Conservation (phyloP, 768 basidiomycete genomes). For the Tricholomella constricta region DNA sequence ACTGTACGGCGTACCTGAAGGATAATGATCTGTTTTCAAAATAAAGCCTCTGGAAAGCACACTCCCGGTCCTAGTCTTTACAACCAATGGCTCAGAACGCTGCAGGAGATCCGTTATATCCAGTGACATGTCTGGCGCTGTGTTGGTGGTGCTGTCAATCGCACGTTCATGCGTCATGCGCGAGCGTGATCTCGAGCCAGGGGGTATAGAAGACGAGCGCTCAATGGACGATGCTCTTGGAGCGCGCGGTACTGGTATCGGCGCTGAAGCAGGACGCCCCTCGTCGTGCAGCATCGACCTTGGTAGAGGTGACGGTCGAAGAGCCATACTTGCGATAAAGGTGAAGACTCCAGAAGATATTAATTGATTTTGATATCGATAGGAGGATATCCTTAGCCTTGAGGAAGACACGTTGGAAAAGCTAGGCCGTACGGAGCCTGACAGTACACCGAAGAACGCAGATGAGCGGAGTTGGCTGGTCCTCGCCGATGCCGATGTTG, state of each 20-base stretch:
- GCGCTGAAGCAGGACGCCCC: constrained; percentile 16
- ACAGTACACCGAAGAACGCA: background rate
- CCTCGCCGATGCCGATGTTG: too few species aligned
- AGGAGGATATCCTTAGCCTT: background rate
- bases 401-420: constrained; percentile 16
- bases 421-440: background rate
- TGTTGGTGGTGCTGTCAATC: constrained; percentile 15
- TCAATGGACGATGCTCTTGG: constrained; percentile 12
- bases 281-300: constrained; percentile 10
- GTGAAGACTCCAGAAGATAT: background rate
- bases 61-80: constrained; percentile 81
- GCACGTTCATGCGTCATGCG: constrained; percentile 13
- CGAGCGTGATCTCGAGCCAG: constrained; percentile 6
- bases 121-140: constrained; percentile 34
- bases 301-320: constrained; percentile 2
- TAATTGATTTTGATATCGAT: background rate
- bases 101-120: constrained; percentile 67
- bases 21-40: constrained; percentile 91
- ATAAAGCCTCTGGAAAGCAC: constrained; percentile 90
- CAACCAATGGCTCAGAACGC: constrained; percentile 70
- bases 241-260: constrained; percentile 19
- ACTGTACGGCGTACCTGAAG: constrained; percentile 53
- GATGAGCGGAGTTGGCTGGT: background rate
- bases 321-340: constrained; percentile 15
- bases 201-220: constrained; percentile 17